Evolutionary conservation across 2,329 filamentous ascomycete genomes (phyloP), one percentile per base, ranked within the genome.

Genomic region (Acarospora socialis): DNA sequence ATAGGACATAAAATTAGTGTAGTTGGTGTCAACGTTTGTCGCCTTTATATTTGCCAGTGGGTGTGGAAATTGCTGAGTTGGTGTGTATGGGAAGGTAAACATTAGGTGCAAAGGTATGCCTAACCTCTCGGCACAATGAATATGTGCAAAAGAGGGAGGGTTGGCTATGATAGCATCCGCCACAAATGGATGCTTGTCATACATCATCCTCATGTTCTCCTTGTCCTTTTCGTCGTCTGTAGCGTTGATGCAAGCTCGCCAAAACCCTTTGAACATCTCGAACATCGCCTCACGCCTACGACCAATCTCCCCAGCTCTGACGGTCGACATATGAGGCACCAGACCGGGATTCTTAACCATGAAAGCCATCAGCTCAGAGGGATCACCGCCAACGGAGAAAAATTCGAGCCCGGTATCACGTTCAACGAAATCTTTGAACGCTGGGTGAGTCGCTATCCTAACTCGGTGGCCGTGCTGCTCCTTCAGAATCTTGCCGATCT

Each of bases 261-360:
- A 87, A 56, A 83, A 84, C 0, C 81, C 81, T 38, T 81, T 66
- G 46, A 87, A 83, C 77, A 87, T 87, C 39, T 79, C 75, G 2
- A 70, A 77, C 77, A 87, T 86, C 28, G 71, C 68, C 4, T 68
- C 65, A 22, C 81, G 61, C 18, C 78, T 61, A 15, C 65, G 62
- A 0, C 73, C 70, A 36, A 87, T 75, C 42, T 87, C 81, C 3
- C 81, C 81, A 2, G 73, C 69, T 39, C 71, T 75, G 34, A 87
- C 68, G 0, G 77, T 77, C 39, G 81, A 71, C 15, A 86, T 57
- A 1, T 68, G 77, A 0, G 81, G 81, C 2, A 90, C 78, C 52
- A 87, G 63, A 3, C 80, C 79, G 1, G 65, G 47, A 31, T 43
- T 43, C 30, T 43, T 43, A 24, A 43, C 41, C 41, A 43, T 43